Base-by-base conservation (phyloP, 164 flowering plant species). In the Platanus orientalis region DNA sequence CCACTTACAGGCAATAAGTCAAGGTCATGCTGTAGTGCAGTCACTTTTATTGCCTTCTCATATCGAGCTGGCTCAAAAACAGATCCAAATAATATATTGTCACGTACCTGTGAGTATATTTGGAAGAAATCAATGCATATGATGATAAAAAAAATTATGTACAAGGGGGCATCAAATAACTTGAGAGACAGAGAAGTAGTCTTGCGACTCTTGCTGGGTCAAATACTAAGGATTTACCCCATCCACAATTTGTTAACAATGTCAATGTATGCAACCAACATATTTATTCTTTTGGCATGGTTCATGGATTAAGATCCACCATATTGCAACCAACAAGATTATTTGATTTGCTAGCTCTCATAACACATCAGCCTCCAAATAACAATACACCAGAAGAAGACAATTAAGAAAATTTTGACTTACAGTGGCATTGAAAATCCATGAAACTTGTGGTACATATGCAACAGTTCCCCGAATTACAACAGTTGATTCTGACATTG, bases 341-440 rank as follows among this genome's bases (percentile, higher is more conserved):
- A 30, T 30, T 2, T 47, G 30, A 32, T 56, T 55, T 48, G 30
- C 4, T 1, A 4, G 23, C 39, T 42, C n/a, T 57, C 40, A 23
- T 6, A 19, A 47, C 29, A 44, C 3, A 23, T 44, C n/a, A n/a
- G n/a, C n/a, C 30, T 57, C 29, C 30, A 21, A 47, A 69, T 23
- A 54, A 66, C 11, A 54, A 10, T 36, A 28, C 7, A 54, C 26
- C n/a, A n/a, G n/a, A 68, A 28, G 21, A 45, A 28, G 19, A 45
- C 24, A 20, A 49, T 48, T n/a, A 56, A 49, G 27, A 39, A 61
- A 27, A 14, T 25, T n/a, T 24, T 13, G 59, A 83, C 93, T 81
- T 60, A 93, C 98, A 62, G 98, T 93, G 59, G 92, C 97, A 83
- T 93, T 93, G 71, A 90, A 95, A 58, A 95, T 95, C 97, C 99